A percentile compares a stretch with the other conserved stretches of the same genome.
These are phyloP conservation scores for Debaryomycetaceae sp. DNA, from an alignment of 1,139 yeast species.

Conservation along the genomic window DNA sequence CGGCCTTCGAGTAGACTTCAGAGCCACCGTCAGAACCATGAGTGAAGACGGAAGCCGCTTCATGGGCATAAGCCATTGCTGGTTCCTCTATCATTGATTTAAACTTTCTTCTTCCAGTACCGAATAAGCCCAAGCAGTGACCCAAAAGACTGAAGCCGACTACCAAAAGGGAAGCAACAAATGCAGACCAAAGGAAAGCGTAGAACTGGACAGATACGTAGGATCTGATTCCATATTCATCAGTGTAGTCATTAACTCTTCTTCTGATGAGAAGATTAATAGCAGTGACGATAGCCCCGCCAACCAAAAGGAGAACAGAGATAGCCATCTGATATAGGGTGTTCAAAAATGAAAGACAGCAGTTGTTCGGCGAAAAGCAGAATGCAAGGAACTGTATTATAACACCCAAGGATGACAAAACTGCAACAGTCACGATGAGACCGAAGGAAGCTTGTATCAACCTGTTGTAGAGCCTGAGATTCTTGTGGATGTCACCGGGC, in stretches of 20 bases:
- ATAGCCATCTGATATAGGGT: conserved; percentile 32
- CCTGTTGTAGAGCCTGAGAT: conserved; percentile 29
- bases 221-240: conserved; percentile 32
- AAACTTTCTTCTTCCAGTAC: conserved; percentile 30
- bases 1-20: background rate
- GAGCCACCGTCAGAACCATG: background rate
- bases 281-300: conserved; percentile 36
- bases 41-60: background rate
- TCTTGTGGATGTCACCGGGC: conserved; percentile 34
- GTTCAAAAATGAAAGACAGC: conserved; percentile 40
- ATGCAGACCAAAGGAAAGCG: conserved; percentile 43
- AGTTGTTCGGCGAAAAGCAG: conserved; percentile 34
- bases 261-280: conserved; percentile 26
- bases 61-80: conserved; percentile 29
- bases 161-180: conserved; percentile 34
- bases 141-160: conserved; percentile 36
- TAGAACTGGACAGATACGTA: conserved; percentile 40
- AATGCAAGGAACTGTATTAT: conserved; percentile 30
- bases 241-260: conserved; percentile 28
- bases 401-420: conserved; percentile 25
- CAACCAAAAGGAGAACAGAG: conserved; percentile 29
- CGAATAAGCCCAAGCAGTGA: conserved; percentile 43
- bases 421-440: conserved; percentile 25
- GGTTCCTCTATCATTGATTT: conserved; percentile 16
- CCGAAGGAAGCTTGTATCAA: conserved; percentile 27